Evolutionary conservation across 164 flowering plant genomes (phyloP).

Genomic region (Amborella trichopoda): DNA sequence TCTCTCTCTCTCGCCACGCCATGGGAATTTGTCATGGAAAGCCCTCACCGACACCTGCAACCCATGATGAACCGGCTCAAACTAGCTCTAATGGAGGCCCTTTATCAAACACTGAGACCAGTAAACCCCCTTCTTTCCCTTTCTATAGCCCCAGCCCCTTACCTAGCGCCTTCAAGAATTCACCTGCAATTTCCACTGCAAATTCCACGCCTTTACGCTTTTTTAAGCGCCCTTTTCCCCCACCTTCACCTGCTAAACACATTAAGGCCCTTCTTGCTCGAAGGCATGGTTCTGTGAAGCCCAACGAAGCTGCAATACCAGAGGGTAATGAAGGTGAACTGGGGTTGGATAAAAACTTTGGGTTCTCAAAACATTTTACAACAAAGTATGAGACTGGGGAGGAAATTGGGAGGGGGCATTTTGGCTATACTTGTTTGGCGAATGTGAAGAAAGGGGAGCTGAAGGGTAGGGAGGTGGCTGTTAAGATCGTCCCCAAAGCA

Average conservation of each 20-base stretch:
- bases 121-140: conserved; percentile 44
- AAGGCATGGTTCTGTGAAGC: conserved; percentile 83
- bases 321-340: conserved; percentile 62
- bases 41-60: conserved; percentile 24
- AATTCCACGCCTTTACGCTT: conserved; percentile 62
- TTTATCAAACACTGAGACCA: conserved; percentile 14
- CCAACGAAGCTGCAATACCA: conserved; percentile 82
- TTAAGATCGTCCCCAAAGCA: conserved; percentile 84
- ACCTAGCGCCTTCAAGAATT: conserved; percentile 53
- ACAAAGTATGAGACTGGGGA: conserved; percentile 77
- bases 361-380: conserved; percentile 54
- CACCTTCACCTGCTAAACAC: conserved; percentile 99
- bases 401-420: conserved; percentile 92
- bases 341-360: conserved; percentile 78
- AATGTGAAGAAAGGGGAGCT: conserved; percentile 72
- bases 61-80: conserved; percentile 15
- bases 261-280: conserved; percentile 77
- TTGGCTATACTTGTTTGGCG: conserved; percentile 83
- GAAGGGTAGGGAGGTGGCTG: conserved; percentile 90
- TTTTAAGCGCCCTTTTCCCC: conserved; percentile 83
- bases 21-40: conserved; percentile 95
- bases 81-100: conserved; percentile 12
- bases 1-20: conserved; percentile 8
- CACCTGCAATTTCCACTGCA: conserved; percentile 61
- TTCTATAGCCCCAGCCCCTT: conserved; percentile 85